Base-by-base conservation (phyloP, 2,329 filamentous ascomycete genomes). In the Alternaria solani region DNA sequence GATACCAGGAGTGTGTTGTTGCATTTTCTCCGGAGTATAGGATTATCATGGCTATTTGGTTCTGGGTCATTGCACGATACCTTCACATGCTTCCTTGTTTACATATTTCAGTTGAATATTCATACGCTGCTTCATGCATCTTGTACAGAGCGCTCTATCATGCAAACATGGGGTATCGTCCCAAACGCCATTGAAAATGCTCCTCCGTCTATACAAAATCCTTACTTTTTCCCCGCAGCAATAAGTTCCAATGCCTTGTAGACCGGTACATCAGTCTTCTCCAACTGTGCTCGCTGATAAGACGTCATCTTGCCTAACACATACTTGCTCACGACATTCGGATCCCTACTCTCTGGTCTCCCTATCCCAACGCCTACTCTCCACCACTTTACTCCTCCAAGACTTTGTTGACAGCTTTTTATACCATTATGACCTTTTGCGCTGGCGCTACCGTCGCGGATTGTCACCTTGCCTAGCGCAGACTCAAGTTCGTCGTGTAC, bases 401-500 rank as follows among this genome's bases (percentile, higher is more conserved):
- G 54, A n/a, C 62, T 64, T 34, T 64, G 64, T 57, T 75, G 69
- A 53, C 72, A 67, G 63, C 78, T 81, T 74, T 83, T 84, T 53
- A 84, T 59, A 28, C 80, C 77, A 67, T 83, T 83, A 51, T 84
- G 80, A 0, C 82, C 80, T 61, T 75, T 78, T 9, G 80, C 75
- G 57, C 79, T 81, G 30, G 61, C 60, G 53, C 84, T 82, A 75
- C 90, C 92, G 25, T 84, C 83, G 57, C 86, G 86, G 6, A 92
- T 82, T 49, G 83, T 87, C 14, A 96, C 84, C 36, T 85, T 84
- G 0, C 93, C 93, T 2, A 93, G 73, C 3, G 85, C 81, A 42
- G 86, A 84, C 71, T 97, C 94, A 34, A 98, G 80, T 76, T 98
- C 94, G 76, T 98, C 94, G 76, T 98, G 93, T 20, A 98, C 82